These are phyloP conservation scores for Mycena chlorophos DNA, from an alignment of 768 basidiomycete genomes.

Conservation along the genomic window DNA sequence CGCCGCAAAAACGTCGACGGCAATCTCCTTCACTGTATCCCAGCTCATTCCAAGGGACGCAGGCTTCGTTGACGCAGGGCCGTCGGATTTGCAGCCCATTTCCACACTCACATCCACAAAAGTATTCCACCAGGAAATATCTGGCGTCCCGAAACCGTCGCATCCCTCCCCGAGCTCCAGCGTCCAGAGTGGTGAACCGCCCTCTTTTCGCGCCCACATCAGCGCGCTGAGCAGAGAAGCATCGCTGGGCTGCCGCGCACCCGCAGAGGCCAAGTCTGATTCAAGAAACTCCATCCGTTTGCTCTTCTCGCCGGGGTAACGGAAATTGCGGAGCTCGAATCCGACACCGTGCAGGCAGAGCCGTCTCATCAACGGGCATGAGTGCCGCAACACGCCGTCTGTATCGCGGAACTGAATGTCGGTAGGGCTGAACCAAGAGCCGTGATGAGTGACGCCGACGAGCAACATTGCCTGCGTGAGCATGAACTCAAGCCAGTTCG, in stretches of 20 bases:
- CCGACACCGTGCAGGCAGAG: slow-evolving; percentile 13
- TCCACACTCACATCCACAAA: not conserved
- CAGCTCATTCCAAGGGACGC: not conserved
- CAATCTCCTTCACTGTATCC: not conserved
- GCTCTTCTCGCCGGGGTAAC: not conserved
- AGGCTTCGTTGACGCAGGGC: too few species aligned
- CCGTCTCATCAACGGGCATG: slow-evolving; percentile 10
- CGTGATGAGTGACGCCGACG: slow-evolving; percentile 16
- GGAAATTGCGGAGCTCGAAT: not conserved
- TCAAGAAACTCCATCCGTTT: not conserved
- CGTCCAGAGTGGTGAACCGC: slow-evolving; percentile 13
- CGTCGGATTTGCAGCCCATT: not conserved
- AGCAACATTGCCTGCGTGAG: slow-evolving; percentile 21
- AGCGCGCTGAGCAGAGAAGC: slow-evolving; percentile 14
- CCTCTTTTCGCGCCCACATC: slow-evolving; percentile 16
- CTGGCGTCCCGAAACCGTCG: not conserved
- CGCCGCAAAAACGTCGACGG: not conserved
- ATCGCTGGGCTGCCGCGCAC: not conserved
- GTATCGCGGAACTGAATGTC: slow-evolving; percentile 10
- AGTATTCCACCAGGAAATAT: not conserved
- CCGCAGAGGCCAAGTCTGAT: too few species aligned
- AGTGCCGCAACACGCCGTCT: slow-evolving; percentile 10
- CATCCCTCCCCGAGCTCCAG: slow-evolving; percentile 9
- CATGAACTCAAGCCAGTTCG: slow-evolving; percentile 11
- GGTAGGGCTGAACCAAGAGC: slow-evolving; percentile 12